Evolutionary conservation across 148 eudicot genomes (phyloP).

Genomic region (Silene latifolia): DNA sequence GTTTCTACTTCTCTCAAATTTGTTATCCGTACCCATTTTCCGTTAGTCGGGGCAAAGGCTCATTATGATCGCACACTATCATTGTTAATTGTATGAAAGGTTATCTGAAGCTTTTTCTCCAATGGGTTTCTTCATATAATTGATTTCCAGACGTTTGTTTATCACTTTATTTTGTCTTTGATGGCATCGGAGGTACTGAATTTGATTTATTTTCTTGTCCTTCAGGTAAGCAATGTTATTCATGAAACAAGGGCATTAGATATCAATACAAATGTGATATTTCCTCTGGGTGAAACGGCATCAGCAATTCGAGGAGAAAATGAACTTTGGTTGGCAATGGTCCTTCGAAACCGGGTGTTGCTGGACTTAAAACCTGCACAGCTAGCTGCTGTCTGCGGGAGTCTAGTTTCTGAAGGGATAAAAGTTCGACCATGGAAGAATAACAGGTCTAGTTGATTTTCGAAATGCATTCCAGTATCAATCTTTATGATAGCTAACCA

Average conservation of each 20-base stretch:
- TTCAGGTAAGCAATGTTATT: constrained; percentile 85
- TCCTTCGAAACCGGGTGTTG: constrained; percentile 80
- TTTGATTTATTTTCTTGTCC: background rate
- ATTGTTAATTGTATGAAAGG: background rate
- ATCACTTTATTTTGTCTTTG: background rate
- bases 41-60: background rate
- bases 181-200: background rate
- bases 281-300: constrained; percentile 98
- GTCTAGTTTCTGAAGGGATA: constrained; percentile 94
- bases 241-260: constrained; percentile 93
- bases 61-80: background rate
- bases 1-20: background rate
- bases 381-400: constrained; percentile 93
- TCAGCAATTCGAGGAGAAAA: constrained; percentile 97
- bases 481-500: background rate
- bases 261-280: constrained; percentile 72
- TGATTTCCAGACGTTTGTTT: background rate
- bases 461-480: background rate
- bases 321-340: constrained; percentile 98
- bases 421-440: constrained; percentile 85
- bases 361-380: constrained; percentile 82
- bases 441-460: constrained; percentile 50
- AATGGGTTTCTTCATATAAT: background rate
- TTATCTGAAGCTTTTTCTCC: constrained; percentile 2
- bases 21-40: background rate